Base-by-base conservation (phyloP, 2,329 filamentous ascomycete genomes). In the Endoconidiophora laricicola region DNA sequence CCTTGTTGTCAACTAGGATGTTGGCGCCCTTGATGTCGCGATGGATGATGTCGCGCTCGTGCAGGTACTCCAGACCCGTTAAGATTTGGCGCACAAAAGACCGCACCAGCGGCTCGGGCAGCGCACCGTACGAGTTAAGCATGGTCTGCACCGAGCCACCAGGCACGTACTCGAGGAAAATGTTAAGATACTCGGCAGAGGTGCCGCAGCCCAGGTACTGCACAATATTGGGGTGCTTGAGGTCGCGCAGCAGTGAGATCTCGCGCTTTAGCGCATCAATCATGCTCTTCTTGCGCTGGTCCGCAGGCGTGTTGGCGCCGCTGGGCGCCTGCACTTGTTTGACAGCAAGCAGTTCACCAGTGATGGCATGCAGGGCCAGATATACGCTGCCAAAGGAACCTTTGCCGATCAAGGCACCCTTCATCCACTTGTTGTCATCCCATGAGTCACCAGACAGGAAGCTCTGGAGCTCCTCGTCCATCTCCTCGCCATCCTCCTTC, bases 401-500 rank as follows among this genome's bases (percentile, higher is more conserved):
- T 65, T 95, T 87, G 29, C 91, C 91, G 57, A 98, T 98, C 55
- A 96, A 72, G 29, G 90, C 88, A 60, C 91, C 91, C 70, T 96
- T 95, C 87, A 98, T 96, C 85, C 93, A 98, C 65, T 94, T 94
- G 68, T 90, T 84, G 55, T 94, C 88, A 56, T 93, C 88, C 79
- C 91, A 96, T 6, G 86, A 93, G 61, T 95, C 86, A 56, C 86
- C 86, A 33, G 86, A 80, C 39, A 96, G 72, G 71, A 95, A 95
- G 60, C 88, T 88, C 58, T 83, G 79, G 20, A 96, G 72, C 58
- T 91, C 88, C 60, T 88, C 85, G 58, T 96, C 90, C 5, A 79
- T 79, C 59, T 94, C 91, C 61, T 95, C 90, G 33, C 87, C 88
- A 59, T 96, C 90, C 57, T 93, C 84, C 14, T 83, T 83, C 38